Evolutionary conservation across 2,329 filamentous ascomycete genomes (phyloP), one percentile per base, ranked within the genome.

Genomic region (Scedosporium aurantiacum): DNA sequence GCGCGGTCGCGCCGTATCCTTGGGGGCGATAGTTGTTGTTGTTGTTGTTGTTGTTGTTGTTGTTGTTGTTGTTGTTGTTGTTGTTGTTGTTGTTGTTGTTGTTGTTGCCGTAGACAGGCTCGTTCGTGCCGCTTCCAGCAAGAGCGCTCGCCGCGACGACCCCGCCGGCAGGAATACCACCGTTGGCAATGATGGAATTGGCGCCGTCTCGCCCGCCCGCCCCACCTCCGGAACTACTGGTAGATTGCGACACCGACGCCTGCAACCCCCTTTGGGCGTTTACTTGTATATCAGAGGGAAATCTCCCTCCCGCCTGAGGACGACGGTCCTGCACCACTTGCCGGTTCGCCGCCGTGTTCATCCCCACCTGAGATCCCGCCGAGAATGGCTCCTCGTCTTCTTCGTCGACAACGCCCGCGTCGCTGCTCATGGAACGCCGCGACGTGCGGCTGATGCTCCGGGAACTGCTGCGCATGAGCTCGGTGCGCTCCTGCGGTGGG

Each of bases 241-340:
- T 95, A 80, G 89, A 90, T 64, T 89, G 88, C 70, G 89, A 91
- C 71, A 86, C 79, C 71, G 88, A 84, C 71, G 84, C 86, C 76
- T 91, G 87, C 12, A 91, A 86, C 80, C 89, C 87, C 78, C 90
- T 86, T 72, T 84, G 77, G 64, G 81, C 78, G 74, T 91, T 89
- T 73, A 96, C 83, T 78, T 91, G 86, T 69, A 97, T 79, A 79
- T 97, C 92, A 76, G 90, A 95, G 76, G 93, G 93, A 79, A 99
- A 99, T 75, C 92, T 86, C 80, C 93, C 93, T 86, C 92, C 93
- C 86, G 91, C 87, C 82, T 90, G 85, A 72, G 90, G 89, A 74
- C 91, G 55, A 28, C 52, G 52, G 68, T 82, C 78, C 67, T 75
- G 72, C 60, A 73, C 71, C 63, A 82, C 80, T 68, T 80, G 76